Conservation (phyloP, 2,329 filamentous ascomycete species). For the Botrytis byssoidea region DNA sequence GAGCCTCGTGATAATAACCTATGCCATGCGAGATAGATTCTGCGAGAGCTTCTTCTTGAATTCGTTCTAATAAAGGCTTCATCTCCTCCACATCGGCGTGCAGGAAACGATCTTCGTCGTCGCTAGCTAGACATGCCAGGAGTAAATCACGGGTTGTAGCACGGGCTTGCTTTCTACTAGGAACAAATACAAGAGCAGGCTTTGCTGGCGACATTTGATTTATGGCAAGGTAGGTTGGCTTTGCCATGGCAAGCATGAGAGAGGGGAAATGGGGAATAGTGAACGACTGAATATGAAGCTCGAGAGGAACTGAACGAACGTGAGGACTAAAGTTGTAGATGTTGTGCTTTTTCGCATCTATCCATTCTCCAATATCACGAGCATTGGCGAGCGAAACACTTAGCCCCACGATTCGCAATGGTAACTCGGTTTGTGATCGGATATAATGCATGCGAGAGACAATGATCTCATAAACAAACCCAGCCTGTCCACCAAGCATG, state of each 20-base stretch:
- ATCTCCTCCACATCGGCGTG: slow-evolving; percentile 82
- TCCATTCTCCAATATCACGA: slow-evolving; percentile 94
- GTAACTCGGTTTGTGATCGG: slow-evolving; percentile 78
- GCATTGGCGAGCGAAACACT: slow-evolving; percentile 92
- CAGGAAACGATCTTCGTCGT: slow-evolving; percentile 91
- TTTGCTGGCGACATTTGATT: slow-evolving; percentile 85
- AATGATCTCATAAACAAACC: slow-evolving; percentile 91
- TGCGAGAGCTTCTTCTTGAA: slow-evolving; percentile 83
- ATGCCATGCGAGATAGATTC: slow-evolving; percentile 92
- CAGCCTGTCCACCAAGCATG: slow-evolving; percentile 80
- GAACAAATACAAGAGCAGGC: slow-evolving; percentile 88
- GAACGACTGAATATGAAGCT: slow-evolving; percentile 94
- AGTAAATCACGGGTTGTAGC: slow-evolving; percentile 83
- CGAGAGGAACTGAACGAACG: slow-evolving; percentile 81
- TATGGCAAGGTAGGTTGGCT: slow-evolving; percentile 86
- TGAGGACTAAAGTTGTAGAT: slow-evolving; percentile 98
- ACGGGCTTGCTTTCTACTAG: slow-evolving; percentile 88
- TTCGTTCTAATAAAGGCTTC: slow-evolving; percentile 72
- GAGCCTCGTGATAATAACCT: slow-evolving; percentile 94
- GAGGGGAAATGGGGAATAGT: slow-evolving; percentile 96
- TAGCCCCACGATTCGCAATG: slow-evolving; percentile 82
- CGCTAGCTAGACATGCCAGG: slow-evolving; percentile 81
- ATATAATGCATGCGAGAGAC: slow-evolving; percentile 99
- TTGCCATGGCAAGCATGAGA: slow-evolving; percentile 97
- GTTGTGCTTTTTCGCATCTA: slow-evolving; percentile 95